Base-by-base conservation (phyloP, 2,329 filamentous ascomycete genomes). In the Penicillium vulpinum region DNA sequence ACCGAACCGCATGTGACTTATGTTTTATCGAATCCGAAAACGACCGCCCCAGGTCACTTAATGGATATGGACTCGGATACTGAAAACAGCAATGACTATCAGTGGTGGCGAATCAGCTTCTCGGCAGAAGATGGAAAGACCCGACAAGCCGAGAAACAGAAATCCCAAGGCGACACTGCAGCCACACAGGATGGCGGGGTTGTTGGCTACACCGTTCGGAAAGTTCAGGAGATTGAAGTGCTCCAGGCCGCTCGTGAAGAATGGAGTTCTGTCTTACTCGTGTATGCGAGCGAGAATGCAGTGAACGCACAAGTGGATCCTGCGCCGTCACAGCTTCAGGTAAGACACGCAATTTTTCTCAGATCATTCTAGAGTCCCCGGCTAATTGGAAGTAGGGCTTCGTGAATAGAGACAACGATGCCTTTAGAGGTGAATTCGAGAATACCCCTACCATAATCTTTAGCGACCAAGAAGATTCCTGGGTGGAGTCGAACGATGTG, bases 1-100 rank as follows among this genome's bases (percentile, higher is more conserved):
- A 86, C 84, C 4, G 78, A 81, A 47, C 77, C 82, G 1, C 80
- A 83, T 63, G 77, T 85, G 26, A 83, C 80, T 33, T 87, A 86
- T 62, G 70, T 87, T 16, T 75, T 84, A 18, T 76, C 77, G 26
- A 75, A 74, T 6, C 71, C 63, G 13, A 65, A 51, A 4, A 36
- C 60, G 9, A 55, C 60, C n/a, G 47, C 50, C 16, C 61, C 72
- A 24, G 54, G 62, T 2, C 57, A 68, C 61, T 62, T 62, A 43
- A 71, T 72, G 48, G 70, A 76, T 46, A 62, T 72, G 22, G 66
- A 69, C 28, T 60, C 57, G 21, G 65, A 69, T 28, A 61, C 56
- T 7, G 58, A 59, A 16, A 62, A 65, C 31, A 58, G 61, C 26
- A 49, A 62, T n/a, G 69, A 71, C 44, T 79, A 77, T 70, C 77